Evolutionary conservation across 139 green algal genomes (phyloP).

Genomic region (Parachlorella kessleri): DNA sequence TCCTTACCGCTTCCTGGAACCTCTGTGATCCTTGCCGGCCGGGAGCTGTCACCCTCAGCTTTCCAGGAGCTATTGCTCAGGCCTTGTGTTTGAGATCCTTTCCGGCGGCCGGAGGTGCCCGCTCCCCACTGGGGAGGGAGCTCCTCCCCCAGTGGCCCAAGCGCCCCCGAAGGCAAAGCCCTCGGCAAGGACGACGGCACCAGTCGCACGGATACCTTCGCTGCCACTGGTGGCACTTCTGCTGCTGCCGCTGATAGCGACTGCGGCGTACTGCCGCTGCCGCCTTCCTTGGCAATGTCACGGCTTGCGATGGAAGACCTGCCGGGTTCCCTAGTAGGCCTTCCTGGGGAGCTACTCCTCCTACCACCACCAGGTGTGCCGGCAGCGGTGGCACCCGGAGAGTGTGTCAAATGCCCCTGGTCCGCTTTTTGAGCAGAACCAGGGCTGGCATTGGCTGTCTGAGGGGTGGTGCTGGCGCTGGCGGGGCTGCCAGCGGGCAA

Average conservation of each 20-base stretch:
- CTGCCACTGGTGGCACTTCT: neutral
- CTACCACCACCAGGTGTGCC: neutral
- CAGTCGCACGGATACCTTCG: neutral
- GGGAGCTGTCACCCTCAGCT: too few relatives aligned
- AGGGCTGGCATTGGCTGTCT: neutral
- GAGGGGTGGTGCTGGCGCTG: too few relatives aligned
- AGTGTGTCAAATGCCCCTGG: too few relatives aligned
- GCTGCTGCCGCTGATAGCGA: neutral
- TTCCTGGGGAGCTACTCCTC: neutral
- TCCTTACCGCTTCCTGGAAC: too few relatives aligned
- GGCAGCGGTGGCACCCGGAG: too few relatives aligned
- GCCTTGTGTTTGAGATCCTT: too few relatives aligned
- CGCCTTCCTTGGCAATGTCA: neutral
- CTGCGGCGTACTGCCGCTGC: neutral
- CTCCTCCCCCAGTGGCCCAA: conserved; percentile 5
- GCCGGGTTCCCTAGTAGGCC: neutral
- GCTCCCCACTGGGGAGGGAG: neutral
- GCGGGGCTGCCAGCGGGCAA: too few relatives aligned
- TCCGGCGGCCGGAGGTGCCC: too few relatives aligned
- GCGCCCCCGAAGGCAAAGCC: conserved; percentile 4
- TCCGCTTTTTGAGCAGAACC: too few relatives aligned
- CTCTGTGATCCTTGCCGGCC: too few relatives aligned
- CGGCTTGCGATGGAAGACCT: neutral
- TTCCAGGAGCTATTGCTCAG: too few relatives aligned
- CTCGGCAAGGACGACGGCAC: conserved; percentile 18